Evolutionary conservation across 306 rosid genomes (phyloP).

Genomic region (Mimosa bimucronata): DNA sequence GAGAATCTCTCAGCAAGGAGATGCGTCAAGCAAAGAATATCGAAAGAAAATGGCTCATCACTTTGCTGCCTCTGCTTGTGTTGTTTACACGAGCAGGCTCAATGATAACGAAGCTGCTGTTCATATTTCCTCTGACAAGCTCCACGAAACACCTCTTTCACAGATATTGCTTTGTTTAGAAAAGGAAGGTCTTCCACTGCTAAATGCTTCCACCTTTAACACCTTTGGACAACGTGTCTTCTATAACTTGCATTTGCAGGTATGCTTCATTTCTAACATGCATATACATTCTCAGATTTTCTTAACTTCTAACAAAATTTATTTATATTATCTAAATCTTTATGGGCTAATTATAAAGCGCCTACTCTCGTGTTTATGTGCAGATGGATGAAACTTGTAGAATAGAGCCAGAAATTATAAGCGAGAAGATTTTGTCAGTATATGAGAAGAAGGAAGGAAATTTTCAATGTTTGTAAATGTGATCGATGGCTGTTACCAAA

Average conservation of each 20-base stretch:
- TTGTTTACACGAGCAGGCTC: constrained; percentile 54
- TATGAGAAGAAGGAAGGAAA: constrained; percentile 30
- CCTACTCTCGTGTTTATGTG: constrained; percentile 1
- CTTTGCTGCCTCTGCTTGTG: constrained; percentile 38
- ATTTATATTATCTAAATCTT: background rate
- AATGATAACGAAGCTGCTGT: constrained; percentile 49
- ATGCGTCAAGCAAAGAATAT: constrained; percentile 26
- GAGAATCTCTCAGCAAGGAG: constrained; percentile 35
- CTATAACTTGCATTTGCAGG: constrained; percentile 64
- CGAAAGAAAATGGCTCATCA: background rate
- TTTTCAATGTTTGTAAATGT: constrained; percentile 12
- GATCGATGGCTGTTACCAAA: background rate
- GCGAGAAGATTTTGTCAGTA: constrained; percentile 38
- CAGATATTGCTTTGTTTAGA: constrained; percentile 57
- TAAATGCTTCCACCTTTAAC: constrained; percentile 68
- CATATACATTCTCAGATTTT: background rate
- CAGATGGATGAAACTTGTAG: constrained; percentile 37
- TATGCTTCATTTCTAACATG: background rate
- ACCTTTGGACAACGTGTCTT: constrained; percentile 61
- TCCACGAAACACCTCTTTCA: constrained; percentile 44
- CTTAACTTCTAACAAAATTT: background rate
- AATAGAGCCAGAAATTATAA: constrained; percentile 38
- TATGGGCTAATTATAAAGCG: background rate
- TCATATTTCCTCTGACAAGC: constrained; percentile 53
- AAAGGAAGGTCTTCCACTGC: constrained; percentile 45